Evolutionary conservation across 1,139 yeast species (phyloP).

Genomic region (Diutina neorugosa): DNA sequence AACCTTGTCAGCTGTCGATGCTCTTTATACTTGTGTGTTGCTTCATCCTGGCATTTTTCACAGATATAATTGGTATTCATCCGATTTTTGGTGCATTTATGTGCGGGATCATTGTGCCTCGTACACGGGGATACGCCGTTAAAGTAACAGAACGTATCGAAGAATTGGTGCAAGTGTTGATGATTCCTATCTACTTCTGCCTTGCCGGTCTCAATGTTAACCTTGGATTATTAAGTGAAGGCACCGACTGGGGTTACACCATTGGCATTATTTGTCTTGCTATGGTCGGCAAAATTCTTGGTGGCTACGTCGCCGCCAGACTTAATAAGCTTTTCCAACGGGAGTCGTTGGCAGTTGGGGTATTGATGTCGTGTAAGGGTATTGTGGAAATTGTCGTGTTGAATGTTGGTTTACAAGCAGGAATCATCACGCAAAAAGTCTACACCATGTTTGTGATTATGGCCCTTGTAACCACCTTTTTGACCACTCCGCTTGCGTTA

Average conservation of each 20-base stretch:
- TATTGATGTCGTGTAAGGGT: constrained; percentile 83
- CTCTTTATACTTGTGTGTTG: constrained; percentile 42
- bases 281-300: constrained; percentile 49
- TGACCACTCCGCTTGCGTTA: constrained; percentile 62
- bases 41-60: constrained; percentile 59
- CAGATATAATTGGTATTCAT: constrained; percentile 73
- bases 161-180: constrained; percentile 56
- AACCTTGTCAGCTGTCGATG: constrained; percentile 54
- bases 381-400: constrained; percentile 73
- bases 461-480: constrained; percentile 66
- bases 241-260: constrained; percentile 68
- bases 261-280: constrained; percentile 57
- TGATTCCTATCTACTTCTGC: constrained; percentile 70
- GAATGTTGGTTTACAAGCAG: constrained; percentile 60
- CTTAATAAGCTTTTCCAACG: constrained; percentile 53
- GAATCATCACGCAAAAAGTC: constrained; percentile 48
- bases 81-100: constrained; percentile 76
- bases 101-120: constrained; percentile 66
- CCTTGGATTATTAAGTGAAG: constrained; percentile 47
- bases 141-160: constrained; percentile 63
- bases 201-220: constrained; percentile 64
- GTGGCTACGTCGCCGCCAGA: constrained; percentile 56
- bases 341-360: constrained; percentile 64
- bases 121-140: constrained; percentile 63
- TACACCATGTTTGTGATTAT: constrained; percentile 73